Conservation (phyloP, 78 protist species). For the Tieghemostelium lacteum region DNA sequence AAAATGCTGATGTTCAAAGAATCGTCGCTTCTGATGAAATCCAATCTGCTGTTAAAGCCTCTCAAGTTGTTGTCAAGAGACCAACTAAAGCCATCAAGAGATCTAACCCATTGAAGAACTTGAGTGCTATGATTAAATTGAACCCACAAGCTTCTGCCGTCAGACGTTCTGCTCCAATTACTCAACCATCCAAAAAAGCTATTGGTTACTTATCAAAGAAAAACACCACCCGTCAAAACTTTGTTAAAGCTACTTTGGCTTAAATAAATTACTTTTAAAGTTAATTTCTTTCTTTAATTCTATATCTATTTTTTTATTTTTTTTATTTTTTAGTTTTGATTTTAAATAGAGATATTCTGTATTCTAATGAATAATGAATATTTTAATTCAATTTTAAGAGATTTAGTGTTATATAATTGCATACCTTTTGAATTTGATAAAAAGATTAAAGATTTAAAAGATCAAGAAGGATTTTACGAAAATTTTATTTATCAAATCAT, state of each 20-base stretch:
- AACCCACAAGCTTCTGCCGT: constrained; percentile 92
- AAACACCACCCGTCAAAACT: neutral
- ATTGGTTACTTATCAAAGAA: neutral
- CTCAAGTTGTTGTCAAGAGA: constrained; percentile 29
- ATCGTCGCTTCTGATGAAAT: constrained; percentile 97
- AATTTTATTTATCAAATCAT: no score
- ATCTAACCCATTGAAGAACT: constrained; percentile 95
- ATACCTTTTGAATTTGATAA: neutral
- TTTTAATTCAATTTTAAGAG: no score
- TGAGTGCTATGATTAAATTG: constrained; percentile 80
- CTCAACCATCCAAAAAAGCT: neutral
- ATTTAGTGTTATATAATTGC: neutral
- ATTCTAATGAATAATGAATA: no score
- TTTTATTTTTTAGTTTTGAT: no score
- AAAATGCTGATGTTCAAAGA: constrained; percentile 96
- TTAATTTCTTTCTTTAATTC: neutral
- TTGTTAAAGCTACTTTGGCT: neutral
- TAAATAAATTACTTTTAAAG: no score
- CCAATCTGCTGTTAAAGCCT: constrained; percentile 87
- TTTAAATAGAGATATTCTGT: no score
- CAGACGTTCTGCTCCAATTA: constrained; percentile 23
- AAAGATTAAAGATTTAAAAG: neutral
- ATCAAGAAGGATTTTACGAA: neutral
- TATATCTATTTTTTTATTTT: no score
- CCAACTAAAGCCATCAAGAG: constrained; percentile 40